Base-by-base conservation (phyloP, 2,329 filamentous ascomycete species). In the Paraphaeosphaeria minitans region DNA sequence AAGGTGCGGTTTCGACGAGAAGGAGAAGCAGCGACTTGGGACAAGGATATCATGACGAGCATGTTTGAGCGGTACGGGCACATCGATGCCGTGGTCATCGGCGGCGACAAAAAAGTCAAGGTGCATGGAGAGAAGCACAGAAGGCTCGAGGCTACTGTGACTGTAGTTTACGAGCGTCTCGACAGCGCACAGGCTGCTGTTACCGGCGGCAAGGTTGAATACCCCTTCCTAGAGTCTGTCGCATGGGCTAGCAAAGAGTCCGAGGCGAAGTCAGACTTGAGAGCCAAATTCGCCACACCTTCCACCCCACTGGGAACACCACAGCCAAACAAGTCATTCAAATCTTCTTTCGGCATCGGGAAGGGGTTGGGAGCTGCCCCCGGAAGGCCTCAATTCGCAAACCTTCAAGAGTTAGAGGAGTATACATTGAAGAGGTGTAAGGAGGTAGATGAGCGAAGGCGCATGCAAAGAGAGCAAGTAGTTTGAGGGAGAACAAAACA, bases 101-200 rank as follows among this genome's bases (percentile, higher is more conserved):
- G 85, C 50, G 85, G 83, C 60, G 84, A 87, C 65, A 87, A 85
- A 69, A 83, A 83, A 62, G 66, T 76, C 5, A 79, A 80, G 6
- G 63, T 82, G 3, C 79, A 79, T 6, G 82, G 82, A 4, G 77
- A 78, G 56, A 81, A 81, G 57, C 81, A 83, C 62, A 83, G 84
- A 64, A 82, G 81, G 57, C 72, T 80, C 1, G 74, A 84, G 55
- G 83, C 80, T 5, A 84, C 80, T 0, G 85, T 81, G 0, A 80
- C 86, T 47, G 75, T 88, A 14, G 79, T 87, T 14, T 88, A 83
- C 71, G 75, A 77, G 3, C 85, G 84, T 4, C 80, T 88, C 37
- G 83, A 87, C 49, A 80, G 83, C 55, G 84, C 85, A 0, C 82
- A 87, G 66, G 79, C 83, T 3, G 84, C 85, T 9, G 82, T 87